Percentiles rank a stretch among this genome's conserved stretches.
Conservation (phyloP, 352 stramenopile species). For the Thraustochytrium striatum region DNA sequence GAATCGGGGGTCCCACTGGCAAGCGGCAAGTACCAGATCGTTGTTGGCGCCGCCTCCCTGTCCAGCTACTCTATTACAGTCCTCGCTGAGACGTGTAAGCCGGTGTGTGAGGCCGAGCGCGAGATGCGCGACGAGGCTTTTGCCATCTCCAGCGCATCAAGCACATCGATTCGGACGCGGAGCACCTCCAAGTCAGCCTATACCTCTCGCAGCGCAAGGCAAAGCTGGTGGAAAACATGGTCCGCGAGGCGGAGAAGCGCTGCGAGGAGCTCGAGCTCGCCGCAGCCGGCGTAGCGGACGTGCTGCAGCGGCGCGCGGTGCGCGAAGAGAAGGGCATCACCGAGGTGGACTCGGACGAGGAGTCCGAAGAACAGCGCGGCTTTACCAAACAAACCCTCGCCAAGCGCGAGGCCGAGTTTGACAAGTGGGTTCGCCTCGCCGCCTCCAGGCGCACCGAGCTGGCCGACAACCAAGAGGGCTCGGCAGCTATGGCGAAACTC, state of each 20-base stretch:
- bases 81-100: slow-evolving; percentile 11
- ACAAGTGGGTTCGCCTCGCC: slow-evolving; percentile 33
- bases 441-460: slow-evolving; percentile 11
- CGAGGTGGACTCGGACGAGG: background rate
- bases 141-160: background rate
- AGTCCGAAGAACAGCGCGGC: background rate
- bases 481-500: slow-evolving; percentile 9
- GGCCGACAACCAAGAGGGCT: background rate
- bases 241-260: slow-evolving; percentile 9
- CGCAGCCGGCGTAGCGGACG: background rate
- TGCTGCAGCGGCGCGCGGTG: slow-evolving; percentile 1
- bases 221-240: background rate
- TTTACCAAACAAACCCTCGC: background rate
- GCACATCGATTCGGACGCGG: slow-evolving; percentile 2
- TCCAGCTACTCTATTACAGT: slow-evolving; percentile 42
- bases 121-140: background rate
- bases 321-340: slow-evolving; percentile 3
- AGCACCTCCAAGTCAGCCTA: slow-evolving; percentile 35
- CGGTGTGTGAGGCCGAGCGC: background rate
- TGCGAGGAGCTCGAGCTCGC: slow-evolving; percentile 17
- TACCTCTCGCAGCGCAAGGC: slow-evolving; percentile 45
- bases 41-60: slow-evolving; percentile 15
- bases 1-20: slow-evolving; percentile 17
- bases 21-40: slow-evolving; percentile 21
- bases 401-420: slow-evolving; percentile 29